A percentile compares a stretch with the other conserved stretches of the same genome.
Conservation (phyloP, 2,329 filamentous ascomycete genomes). For the Chaetomium olivaceum region DNA sequence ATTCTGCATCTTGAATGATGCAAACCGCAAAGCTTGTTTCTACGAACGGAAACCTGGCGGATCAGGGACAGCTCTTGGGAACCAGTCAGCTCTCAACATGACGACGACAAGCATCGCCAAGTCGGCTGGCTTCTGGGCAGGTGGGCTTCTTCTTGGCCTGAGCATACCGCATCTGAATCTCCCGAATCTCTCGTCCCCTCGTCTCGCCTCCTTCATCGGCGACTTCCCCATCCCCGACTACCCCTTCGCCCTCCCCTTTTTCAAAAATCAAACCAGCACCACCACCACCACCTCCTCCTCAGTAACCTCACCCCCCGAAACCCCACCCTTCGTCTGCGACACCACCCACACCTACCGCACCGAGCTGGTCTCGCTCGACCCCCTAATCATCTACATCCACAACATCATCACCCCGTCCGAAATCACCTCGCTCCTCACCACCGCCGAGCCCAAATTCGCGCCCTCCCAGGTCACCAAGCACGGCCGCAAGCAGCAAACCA, state of each 20-base stretch:
- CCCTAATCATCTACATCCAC: conserved; percentile 48
- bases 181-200: conserved; percentile 19
- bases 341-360: conserved; percentile 41
- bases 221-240: conserved; percentile 30
- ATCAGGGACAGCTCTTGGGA: neutral
- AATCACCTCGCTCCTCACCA: conserved; percentile 39
- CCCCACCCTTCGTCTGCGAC: conserved; percentile 35
- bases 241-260: conserved; percentile 27
- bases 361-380: conserved; percentile 45
- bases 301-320: neutral
- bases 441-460: conserved; percentile 40
- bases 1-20: neutral
- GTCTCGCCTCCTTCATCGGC: conserved; percentile 31
- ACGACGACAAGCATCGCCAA: conserved; percentile 20
- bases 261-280: conserved; percentile 14
- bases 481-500: conserved; percentile 38
- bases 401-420: conserved; percentile 42
- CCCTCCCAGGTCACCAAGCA: conserved; percentile 42
- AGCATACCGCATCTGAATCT: conserved; percentile 31
- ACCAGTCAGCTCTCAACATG: conserved; percentile 15
- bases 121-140: conserved; percentile 26
- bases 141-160: conserved; percentile 31
- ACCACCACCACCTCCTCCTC: neutral
- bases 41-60: neutral
- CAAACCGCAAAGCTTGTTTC: neutral